These are phyloP conservation scores for Fomitopsis schrenkii DNA, from an alignment of 1,284 basidiomycete genomes.

Conservation along the genomic window DNA sequence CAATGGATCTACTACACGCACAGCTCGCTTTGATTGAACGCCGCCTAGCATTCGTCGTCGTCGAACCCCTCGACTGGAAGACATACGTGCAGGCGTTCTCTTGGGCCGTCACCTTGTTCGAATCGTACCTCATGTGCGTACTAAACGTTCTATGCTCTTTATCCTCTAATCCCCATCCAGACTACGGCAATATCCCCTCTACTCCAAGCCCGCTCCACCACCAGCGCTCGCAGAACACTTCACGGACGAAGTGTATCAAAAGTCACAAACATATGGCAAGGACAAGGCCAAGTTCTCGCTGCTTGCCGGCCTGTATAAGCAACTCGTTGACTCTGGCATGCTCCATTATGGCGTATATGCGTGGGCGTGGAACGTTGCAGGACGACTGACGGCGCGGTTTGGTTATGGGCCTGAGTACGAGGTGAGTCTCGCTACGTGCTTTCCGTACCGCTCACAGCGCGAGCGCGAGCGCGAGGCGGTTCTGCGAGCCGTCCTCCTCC, in stretches of 20 bases:
- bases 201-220: slow-evolving; percentile 77
- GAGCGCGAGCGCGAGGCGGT: too few relatives aligned
- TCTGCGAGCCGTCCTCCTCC: too few relatives aligned
- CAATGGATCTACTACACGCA: slow-evolving; percentile 24
- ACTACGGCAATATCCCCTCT: slow-evolving; percentile 81
- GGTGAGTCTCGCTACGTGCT: slow-evolving; percentile 35
- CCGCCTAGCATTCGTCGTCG: slow-evolving; percentile 34
- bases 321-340: slow-evolving; percentile 66
- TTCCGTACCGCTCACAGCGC: too few relatives aligned
- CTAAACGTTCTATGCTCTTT: slow-evolving; percentile 21
- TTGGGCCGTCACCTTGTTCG: slow-evolving; percentile 78
- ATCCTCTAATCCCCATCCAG: slow-evolving; percentile 32
- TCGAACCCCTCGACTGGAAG: slow-evolving; percentile 33
- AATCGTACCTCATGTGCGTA: slow-evolving; percentile 72
- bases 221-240: slow-evolving; percentile 73
- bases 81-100: slow-evolving; percentile 56
- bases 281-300: slow-evolving; percentile 90
- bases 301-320: slow-evolving; percentile 70
- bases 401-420: slow-evolving; percentile 68
- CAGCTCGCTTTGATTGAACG: slow-evolving; percentile 51
- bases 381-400: slow-evolving; percentile 42
- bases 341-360: slow-evolving; percentile 78
- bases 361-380: slow-evolving; percentile 70
- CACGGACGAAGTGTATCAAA: slow-evolving; percentile 70
- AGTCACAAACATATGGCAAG: slow-evolving; percentile 87